Conservation (phyloP, 2,329 filamentous ascomycete genomes). For the Arthroderma uncinatum region DNA sequence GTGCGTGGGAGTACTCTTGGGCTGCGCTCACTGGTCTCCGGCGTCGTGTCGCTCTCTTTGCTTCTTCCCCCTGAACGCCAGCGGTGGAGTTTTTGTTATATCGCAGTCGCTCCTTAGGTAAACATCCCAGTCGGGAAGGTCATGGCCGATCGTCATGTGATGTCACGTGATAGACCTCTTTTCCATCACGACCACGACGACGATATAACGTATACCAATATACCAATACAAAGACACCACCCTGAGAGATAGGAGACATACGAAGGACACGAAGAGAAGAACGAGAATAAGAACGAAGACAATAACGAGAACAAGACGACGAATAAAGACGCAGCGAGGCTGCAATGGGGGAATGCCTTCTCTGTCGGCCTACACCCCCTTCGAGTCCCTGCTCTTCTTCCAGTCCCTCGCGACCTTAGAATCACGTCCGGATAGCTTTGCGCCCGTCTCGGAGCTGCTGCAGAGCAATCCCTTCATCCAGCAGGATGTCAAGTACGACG, state of each 20-base stretch:
- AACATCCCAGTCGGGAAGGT: neutral
- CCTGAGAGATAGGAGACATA: no score
- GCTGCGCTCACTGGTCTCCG: neutral
- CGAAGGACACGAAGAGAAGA: neutral
- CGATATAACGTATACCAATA: neutral
- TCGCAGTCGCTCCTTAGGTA: neutral
- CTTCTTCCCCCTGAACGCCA: neutral
- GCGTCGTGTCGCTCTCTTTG: neutral
- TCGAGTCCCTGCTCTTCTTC: slow-evolving; percentile 78
- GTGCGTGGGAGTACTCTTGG: neutral
- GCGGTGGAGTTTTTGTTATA: neutral
- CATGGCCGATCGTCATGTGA: no score
- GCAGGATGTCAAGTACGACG: slow-evolving; percentile 60
- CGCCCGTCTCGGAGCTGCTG: slow-evolving; percentile 61
- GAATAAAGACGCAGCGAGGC: neutral
- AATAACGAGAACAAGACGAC: neutral
- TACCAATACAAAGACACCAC: no score
- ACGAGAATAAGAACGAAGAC: neutral
- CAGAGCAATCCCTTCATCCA: slow-evolving; percentile 62
- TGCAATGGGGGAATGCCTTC: slow-evolving; percentile 46
- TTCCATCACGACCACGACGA: neutral
- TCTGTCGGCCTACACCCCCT: slow-evolving; percentile 60
- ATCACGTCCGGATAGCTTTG: slow-evolving; percentile 54
- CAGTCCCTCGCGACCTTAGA: slow-evolving; percentile 63
- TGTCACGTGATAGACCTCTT: neutral